Evolutionary conservation across 2,329 filamentous ascomycete species (phyloP).

Genomic region (Fusarium newnesense): DNA sequence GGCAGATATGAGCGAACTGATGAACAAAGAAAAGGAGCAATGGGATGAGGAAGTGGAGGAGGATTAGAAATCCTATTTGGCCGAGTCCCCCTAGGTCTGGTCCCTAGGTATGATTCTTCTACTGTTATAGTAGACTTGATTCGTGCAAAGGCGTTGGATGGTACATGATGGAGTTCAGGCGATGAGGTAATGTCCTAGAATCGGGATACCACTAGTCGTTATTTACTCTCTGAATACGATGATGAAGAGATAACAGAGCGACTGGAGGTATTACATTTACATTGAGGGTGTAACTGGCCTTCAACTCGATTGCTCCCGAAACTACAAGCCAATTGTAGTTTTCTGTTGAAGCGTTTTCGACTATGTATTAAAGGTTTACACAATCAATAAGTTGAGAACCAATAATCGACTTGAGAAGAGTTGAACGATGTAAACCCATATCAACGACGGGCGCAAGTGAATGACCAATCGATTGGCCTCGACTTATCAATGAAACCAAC

Average conservation of each 20-base stretch:
- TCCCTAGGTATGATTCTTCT: neutral
- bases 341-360: slow-evolving; percentile 5
- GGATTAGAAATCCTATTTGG: slow-evolving; percentile 51
- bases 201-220: slow-evolving; percentile 22
- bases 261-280: neutral
- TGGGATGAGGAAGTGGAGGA: slow-evolving; percentile 86
- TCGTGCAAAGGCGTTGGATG: slow-evolving; percentile 30
- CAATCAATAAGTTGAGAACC: slow-evolving; percentile 8
- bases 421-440: slow-evolving; percentile 21
- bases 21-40: slow-evolving; percentile 80
- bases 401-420: neutral
- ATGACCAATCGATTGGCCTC: slow-evolving; percentile 21
- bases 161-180: slow-evolving; percentile 19
- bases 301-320: neutral
- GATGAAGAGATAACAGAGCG: neutral
- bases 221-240: neutral
- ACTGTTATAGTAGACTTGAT: neutral
- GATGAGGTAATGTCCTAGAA: slow-evolving; percentile 5
- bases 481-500: slow-evolving; percentile 23
- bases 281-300: neutral
- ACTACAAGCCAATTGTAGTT: neutral
- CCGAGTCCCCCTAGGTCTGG: slow-evolving; percentile 5
- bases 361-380: slow-evolving; percentile 14
- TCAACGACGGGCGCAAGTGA: slow-evolving; percentile 8
- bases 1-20: slow-evolving; percentile 75